Percentiles rank a stretch among this genome's conserved stretches.
Conservation (phyloP, 1,284 basidiomycete genomes). For the Ceratobasidium sp. region DNA sequence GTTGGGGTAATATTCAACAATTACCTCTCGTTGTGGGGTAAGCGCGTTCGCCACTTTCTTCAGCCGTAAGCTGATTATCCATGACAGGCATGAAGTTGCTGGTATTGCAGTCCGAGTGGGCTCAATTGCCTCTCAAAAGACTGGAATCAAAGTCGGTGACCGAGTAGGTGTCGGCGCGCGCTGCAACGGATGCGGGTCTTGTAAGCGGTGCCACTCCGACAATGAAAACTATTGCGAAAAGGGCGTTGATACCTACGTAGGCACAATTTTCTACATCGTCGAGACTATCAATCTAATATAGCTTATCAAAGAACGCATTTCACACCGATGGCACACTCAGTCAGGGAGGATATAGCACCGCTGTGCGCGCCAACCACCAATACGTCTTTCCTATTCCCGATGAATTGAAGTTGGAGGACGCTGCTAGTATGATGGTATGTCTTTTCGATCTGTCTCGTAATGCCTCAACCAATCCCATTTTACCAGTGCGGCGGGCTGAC, state of each 20-base stretch:
- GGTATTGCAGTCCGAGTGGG: constrained; percentile 63
- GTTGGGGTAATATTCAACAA: constrained; percentile 57
- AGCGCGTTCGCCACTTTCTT: neutral
- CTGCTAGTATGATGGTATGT: constrained; percentile 53
- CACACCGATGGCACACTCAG: constrained; percentile 62
- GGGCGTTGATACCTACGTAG: constrained; percentile 48
- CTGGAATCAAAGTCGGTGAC: constrained; percentile 62
- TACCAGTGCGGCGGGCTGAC: constrained; percentile 66
- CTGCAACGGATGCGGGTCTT: constrained; percentile 60
- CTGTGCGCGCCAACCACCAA: constrained; percentile 67
- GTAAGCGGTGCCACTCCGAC: constrained; percentile 60
- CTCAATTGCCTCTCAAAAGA: constrained; percentile 45
- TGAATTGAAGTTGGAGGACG: constrained; percentile 56
- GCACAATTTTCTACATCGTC: constrained; percentile 37
- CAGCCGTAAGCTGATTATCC: neutral
- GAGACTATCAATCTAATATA: constrained; percentile 42
- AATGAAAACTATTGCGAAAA: constrained; percentile 62
- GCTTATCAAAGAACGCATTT: constrained; percentile 52
- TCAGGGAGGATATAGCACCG: constrained; percentile 69
- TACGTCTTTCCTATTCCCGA: constrained; percentile 77
- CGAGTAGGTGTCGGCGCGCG: constrained; percentile 70
- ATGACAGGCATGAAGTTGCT: constrained; percentile 64
- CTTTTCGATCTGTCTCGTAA: neutral
- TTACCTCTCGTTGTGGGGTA: constrained; percentile 54
- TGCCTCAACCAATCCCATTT: neutral